A percentile compares a stretch with the other conserved stretches of the same genome.
Evolutionary conservation across 495 filamentous ascomycete genomes (phyloP).

Genomic region (Massariosphaeria phaeospora): DNA sequence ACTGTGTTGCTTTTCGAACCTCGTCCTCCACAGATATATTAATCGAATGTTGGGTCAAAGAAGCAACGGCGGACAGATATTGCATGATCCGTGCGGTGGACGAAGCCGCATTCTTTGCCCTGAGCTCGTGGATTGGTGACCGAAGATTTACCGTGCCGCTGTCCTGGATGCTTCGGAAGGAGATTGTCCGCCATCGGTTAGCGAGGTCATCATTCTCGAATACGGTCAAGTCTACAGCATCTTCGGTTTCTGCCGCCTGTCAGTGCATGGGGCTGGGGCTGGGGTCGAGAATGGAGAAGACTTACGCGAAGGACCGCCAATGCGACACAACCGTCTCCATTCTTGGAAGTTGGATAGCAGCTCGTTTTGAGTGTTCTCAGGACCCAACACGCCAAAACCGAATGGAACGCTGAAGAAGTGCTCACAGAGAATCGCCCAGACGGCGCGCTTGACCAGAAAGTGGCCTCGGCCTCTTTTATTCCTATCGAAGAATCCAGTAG

Average conservation of each 20-base stretch:
- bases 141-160: background rate
- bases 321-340: slow-evolving; percentile 9
- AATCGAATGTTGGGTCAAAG: background rate
- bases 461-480: slow-evolving; percentile 12
- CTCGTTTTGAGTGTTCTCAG: background rate
- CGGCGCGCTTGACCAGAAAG: slow-evolving; percentile 28
- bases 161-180: background rate
- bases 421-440: slow-evolving; percentile 34
- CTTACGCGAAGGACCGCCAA: background rate
- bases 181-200: background rate
- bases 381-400: slow-evolving; percentile 37
- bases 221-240: background rate
- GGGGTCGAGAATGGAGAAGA: too few species aligned
- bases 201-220: background rate
- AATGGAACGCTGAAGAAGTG: slow-evolving; percentile 38
- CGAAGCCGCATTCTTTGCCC: background rate
- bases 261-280: too few species aligned
- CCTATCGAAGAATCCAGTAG: slow-evolving; percentile 16
- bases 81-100: background rate
- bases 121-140: background rate
- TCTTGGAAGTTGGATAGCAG: slow-evolving; percentile 17
- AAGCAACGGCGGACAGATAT: background rate
- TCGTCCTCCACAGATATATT: background rate
- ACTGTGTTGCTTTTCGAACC: background rate
- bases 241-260: background rate